Evolutionary conservation across 805 yeast genomes (phyloP), one percentile per base, ranked within the genome.

Genomic region (Phaffomyces thermotolerans): DNA sequence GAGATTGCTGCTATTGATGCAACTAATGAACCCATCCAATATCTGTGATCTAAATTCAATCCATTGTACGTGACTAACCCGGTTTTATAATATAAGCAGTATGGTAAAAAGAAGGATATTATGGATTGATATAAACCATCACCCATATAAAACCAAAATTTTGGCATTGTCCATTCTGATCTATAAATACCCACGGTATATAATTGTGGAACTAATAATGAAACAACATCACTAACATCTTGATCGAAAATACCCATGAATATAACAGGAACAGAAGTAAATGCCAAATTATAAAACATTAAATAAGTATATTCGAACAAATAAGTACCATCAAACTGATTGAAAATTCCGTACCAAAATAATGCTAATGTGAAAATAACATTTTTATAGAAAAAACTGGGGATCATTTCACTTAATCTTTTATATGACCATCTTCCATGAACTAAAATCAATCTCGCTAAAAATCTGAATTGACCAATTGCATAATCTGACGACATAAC

Each of bases 341-440:
- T 74, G 66, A 70, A 83, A 45, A 84, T 73, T 57, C 91, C 90
- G 58, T 76, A 85, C 91, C 93, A 85, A 60, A 84, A 84, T 50
- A 81, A 67, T 0, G 93, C 78, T 52, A 84, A 59, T 0, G 87
- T 76, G 68, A 83, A 85, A 49, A 81, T 77, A 43, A 82, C 85
- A 59, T 85, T 85, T 62, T 85, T 85, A 65, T 77, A 85, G 56
- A 85, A 85, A 65, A 85, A 85, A 52, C 78, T 70, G 14, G 93
- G 93, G 52, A 85, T 80, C 90, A 84, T 84, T 64, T 85, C 95
- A 31, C 87, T 75, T 37, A 85, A 69, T 62, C 95, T 71, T 61
- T 81, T 84, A 59, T 85, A 85, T 1, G 89, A 81, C 95, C 95
- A 85, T 63, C 93, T 72, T 29, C 95, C 95, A 63, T 85, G 95